Evolutionary conservation across 495 filamentous ascomycete species (phyloP), one percentile per base, ranked within the genome.

Genomic region (Podospora conica): DNA sequence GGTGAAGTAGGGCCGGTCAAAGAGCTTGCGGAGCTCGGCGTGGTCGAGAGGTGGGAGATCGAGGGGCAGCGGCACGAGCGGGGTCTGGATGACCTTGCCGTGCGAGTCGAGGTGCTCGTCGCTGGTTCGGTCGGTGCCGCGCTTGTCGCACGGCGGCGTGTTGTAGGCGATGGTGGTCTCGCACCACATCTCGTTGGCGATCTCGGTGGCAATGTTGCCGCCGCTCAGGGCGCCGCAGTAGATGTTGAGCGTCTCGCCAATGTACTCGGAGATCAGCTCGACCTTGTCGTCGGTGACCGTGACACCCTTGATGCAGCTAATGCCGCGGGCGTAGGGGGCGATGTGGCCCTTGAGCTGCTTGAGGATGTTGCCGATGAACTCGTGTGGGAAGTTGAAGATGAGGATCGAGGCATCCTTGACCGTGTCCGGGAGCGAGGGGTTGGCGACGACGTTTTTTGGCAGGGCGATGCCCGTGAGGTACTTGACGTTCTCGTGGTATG

Each of bases 221-320:
- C 96, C 96, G 55, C 91, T 96, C 12, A 99, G 85, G 2, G 96
- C 93, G 74, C 96, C 96, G 73, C 93, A 96, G 83, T 99, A 99
- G 74, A 99, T 99, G 62, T 89, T 90, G 9, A 99, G 84, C 55
- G 86, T 87, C 71, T 88, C 85, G 65, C 93, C 92, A 73, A 99
- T 98, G 70, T 88, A 91, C 75, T 99, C 96, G n/a, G 89, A 93
- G 83, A 97, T 96, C 22, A 99, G 85, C 66, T 84, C 84, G 65
- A 97, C 84, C 28, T 92, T 91, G 31, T 90, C 85, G 63, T 90
- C 87, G 11, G 88, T 86, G 55, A 99, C 96, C 65, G 95, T 88
- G 57, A 99, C 92, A 67, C 96, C 96, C 83, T 99, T 99, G 77
- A 97, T 98, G 77, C 96, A 99, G 67, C 92, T 96, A 67, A 99